A percentile compares a stretch with the other conserved stretches of the same genome.
phyloP scores from a whole-genome alignment of 2,329 filamentous ascomycete genomes.

The Cytospora mali region DNA sequence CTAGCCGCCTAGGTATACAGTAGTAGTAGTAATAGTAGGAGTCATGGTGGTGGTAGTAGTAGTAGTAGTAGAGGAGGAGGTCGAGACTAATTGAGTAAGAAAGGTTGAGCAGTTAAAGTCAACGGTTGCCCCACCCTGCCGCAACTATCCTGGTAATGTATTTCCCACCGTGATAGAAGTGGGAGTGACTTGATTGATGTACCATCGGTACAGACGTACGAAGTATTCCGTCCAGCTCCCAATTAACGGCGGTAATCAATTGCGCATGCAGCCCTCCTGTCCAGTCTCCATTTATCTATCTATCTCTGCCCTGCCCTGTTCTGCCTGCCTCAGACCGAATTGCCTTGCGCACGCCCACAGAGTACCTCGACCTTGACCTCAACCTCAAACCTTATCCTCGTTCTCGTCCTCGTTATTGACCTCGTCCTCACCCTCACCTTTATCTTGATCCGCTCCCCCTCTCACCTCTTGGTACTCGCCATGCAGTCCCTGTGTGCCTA shows the following conservation, averaged over 20 bases:
- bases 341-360: conserved; percentile 16
- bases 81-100: background rate
- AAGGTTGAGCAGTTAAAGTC: conserved; percentile 7
- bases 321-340: conserved; percentile 18
- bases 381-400: background rate
- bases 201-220: background rate
- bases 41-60: too few species aligned
- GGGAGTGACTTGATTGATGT: background rate
- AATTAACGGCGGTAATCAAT: conserved; percentile 22
- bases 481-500: conserved; percentile 17
- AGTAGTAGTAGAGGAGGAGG: background rate
- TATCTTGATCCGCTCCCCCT: background rate
- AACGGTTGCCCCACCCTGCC: conserved; percentile 18
- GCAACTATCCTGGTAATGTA: conserved; percentile 13
- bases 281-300: conserved; percentile 25
- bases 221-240: conserved; percentile 12
- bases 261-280: conserved; percentile 22
- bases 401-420: conserved; percentile 1
- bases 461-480: background rate
- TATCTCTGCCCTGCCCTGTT: background rate
- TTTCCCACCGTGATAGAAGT: background rate
- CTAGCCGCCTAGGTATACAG: background rate
- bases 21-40: background rate
- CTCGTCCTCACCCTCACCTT: background rate
- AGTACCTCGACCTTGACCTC: conserved; percentile 4